Percentiles rank a stretch among this genome's conserved stretches.
Evolutionary conservation across 176 grass and related monocot genomes (phyloP).

Genomic region (Oryza nivara): DNA sequence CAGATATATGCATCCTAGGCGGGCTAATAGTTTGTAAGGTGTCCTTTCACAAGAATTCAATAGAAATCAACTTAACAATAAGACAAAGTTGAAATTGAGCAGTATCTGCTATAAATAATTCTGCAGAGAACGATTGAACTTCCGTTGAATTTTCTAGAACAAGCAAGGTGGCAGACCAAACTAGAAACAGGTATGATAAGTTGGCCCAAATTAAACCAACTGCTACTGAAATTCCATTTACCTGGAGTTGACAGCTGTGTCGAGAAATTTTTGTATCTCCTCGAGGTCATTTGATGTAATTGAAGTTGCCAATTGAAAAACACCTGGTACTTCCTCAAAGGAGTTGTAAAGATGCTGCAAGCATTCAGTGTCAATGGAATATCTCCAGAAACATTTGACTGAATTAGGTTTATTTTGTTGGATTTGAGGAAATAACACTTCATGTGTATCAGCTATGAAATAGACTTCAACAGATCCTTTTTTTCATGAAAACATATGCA

Average conservation of each 20-base stretch:
- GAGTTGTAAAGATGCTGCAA: constrained; percentile 92
- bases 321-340: constrained; percentile 84
- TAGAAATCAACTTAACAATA: constrained; percentile 21
- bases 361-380: constrained; percentile 32
- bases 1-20: constrained; percentile 26
- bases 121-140: background rate
- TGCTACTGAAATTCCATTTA: constrained; percentile 42
- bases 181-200: constrained; percentile 15
- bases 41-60: constrained; percentile 16
- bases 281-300: constrained; percentile 93
- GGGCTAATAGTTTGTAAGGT: constrained; percentile 22
- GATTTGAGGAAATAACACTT: constrained; percentile 4
- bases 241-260: constrained; percentile 90
- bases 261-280: constrained; percentile 98
- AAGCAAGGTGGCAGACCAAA: background rate
- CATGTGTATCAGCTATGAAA: constrained; percentile 23
- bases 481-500: constrained; percentile 12
- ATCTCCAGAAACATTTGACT: constrained; percentile 25
- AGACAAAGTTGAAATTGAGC: background rate
- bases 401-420: constrained; percentile 11
- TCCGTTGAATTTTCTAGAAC: constrained; percentile 23
- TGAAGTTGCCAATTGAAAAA: constrained; percentile 97
- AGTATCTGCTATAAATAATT: background rate
- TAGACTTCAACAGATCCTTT: background rate
- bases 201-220: background rate